These are phyloP conservation scores for Salix udensis DNA, from an alignment of 345 rosid genomes.

Conservation along the genomic window DNA sequence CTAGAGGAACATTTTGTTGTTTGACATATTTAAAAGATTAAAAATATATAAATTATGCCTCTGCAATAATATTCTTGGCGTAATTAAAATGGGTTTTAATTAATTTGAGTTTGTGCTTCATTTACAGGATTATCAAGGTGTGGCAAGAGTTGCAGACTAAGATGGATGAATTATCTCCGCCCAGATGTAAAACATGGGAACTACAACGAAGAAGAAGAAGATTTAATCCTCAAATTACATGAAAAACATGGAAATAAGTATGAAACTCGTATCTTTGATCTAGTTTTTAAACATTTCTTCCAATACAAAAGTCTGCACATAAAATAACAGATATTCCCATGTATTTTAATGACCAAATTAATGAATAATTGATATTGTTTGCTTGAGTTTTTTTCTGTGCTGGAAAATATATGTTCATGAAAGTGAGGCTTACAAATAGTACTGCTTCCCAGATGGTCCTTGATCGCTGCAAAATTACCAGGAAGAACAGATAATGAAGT, in stretches of 20 bases:
- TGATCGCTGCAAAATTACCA: slow-evolving; percentile 28
- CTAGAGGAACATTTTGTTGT: background rate
- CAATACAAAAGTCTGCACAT: background rate
- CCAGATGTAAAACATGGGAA: slow-evolving; percentile 32
- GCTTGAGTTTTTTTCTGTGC: no score
- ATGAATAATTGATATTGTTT: no score
- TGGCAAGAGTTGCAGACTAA: slow-evolving; percentile 40
- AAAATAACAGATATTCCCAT: no score
- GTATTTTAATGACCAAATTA: no score
- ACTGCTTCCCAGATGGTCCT: slow-evolving; percentile 30
- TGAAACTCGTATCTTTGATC: background rate
- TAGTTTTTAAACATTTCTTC: background rate
- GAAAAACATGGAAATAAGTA: slow-evolving; percentile 25
- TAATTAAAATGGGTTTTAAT: background rate
- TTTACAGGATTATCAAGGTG: slow-evolving; percentile 29
- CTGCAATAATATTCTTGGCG: background rate
- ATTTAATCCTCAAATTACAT: slow-evolving; percentile 20
- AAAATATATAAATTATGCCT: no score
- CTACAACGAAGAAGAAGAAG: slow-evolving; percentile 33
- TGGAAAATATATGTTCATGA: no score
- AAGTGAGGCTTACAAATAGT: no score
- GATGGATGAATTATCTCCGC: slow-evolving; percentile 39
- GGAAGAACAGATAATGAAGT: slow-evolving; percentile 43
- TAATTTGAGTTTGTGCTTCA: background rate
- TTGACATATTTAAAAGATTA: no score